Evolutionary conservation across 1,139 yeast species (phyloP).

Genomic region (Pichia kudriavzevii): DNA sequence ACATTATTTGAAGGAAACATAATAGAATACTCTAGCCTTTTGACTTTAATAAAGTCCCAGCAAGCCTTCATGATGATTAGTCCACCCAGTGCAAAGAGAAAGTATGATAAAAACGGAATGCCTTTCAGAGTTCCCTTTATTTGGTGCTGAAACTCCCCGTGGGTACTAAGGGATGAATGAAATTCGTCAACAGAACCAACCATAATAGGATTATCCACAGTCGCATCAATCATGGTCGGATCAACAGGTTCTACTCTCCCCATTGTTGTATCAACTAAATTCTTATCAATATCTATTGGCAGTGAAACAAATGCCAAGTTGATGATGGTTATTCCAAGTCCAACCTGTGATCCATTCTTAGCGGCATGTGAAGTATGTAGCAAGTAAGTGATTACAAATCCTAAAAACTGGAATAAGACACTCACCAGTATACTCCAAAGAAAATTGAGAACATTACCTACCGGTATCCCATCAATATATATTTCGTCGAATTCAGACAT

Average conservation of each 20-base stretch:
- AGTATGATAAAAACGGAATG: too few species aligned
- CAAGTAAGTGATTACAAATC: conserved; percentile 82
- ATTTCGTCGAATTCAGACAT: conserved; percentile 86
- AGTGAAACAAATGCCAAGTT: conserved; percentile 68
- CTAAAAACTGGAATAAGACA: conserved; percentile 86
- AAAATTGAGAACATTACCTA: conserved; percentile 83
- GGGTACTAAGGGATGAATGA: conserved; percentile 31
- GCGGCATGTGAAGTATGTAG: conserved; percentile 97
- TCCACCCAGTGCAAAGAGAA: conserved; percentile 60
- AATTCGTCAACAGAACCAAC: conserved; percentile 44
- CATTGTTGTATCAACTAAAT: conserved; percentile 25
- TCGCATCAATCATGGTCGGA: conserved; percentile 44
- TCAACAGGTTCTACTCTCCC: conserved; percentile 42
- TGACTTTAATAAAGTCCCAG: conserved; percentile 67
- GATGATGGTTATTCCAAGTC: conserved; percentile 79
- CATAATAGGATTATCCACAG: conserved; percentile 29
- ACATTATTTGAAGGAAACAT: conserved; percentile 34
- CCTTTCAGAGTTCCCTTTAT: too few species aligned
- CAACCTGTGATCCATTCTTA: conserved; percentile 90
- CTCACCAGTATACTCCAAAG: conserved; percentile 88
- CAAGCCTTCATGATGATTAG: conserved; percentile 60
- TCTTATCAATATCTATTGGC: conserved; percentile 34
- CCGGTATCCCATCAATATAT: conserved; percentile 92
- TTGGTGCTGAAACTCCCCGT: conserved; percentile 10
- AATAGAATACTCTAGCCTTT: conserved; percentile 63